A percentile compares a stretch with the other conserved stretches of the same genome.
phyloP scores from a whole-genome alignment of 2,329 filamentous ascomycete species.

The Talaromyces sp. region DNA sequence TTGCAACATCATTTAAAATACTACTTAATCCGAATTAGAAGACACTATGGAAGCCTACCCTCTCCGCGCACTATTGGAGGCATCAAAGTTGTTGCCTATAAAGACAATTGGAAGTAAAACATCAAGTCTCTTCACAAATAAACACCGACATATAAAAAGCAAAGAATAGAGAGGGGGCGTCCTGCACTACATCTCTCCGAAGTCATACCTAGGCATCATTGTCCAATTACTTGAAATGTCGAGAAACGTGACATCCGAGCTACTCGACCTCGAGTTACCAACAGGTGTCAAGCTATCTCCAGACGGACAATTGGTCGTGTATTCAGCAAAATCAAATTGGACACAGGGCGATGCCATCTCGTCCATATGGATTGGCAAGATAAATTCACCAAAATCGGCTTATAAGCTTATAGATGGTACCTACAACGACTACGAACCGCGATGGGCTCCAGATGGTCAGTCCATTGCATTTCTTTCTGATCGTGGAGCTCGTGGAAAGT shows the following conservation, averaged over 20 bases:
- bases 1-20: too few relatives aligned
- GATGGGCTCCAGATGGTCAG: constrained; percentile 5
- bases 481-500: constrained; percentile 8
- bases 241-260: neutral
- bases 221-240: neutral
- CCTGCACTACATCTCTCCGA: neutral
- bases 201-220: neutral
- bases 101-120: neutral
- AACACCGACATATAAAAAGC: neutral
- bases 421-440: constrained; percentile 1
- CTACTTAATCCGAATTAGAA: too few relatives aligned
- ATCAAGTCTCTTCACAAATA: neutral
- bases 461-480: constrained; percentile 4
- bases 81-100: neutral
- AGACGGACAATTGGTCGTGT: constrained; percentile 7
- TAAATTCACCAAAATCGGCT: neutral
- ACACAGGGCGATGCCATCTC: neutral
- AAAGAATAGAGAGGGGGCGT: neutral
- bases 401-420: neutral
- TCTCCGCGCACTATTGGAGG: neutral
- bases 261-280: constrained; percentile 8
- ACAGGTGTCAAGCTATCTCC: constrained; percentile 4
- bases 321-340: constrained; percentile 14
- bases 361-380: constrained; percentile 10
- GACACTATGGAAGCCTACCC: too few relatives aligned